A percentile compares a stretch with the other conserved stretches of the same genome.
Evolutionary conservation across 1,139 yeast species (phyloP).

Genomic region (Suhomyces yuchorum): DNA sequence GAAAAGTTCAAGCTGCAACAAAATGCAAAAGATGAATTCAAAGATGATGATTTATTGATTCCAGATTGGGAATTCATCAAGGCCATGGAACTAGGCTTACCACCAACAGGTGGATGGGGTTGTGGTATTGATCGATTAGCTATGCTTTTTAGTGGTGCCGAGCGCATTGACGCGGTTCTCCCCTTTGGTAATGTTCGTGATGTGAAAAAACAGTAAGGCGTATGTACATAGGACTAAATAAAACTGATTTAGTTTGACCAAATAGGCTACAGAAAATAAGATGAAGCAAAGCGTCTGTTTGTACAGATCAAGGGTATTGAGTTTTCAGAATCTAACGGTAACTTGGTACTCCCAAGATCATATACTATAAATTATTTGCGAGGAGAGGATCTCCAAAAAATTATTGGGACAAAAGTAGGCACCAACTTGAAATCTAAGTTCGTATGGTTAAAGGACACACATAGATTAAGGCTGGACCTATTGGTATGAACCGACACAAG

Average conservation of each 20-base stretch:
- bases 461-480: no score
- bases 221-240: background rate
- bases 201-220: conserved; percentile 55
- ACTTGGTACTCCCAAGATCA: background rate
- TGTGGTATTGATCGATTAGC: conserved; percentile 87
- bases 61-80: conserved; percentile 75
- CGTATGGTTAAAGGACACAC: no score
- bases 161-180: conserved; percentile 76
- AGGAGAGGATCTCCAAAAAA: background rate
- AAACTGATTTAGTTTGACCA: background rate
- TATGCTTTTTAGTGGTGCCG: conserved; percentile 69
- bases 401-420: background rate
- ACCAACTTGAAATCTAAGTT: no score
- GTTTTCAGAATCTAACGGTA: background rate
- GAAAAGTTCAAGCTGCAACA: conserved; percentile 63
- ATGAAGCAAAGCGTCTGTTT: background rate
- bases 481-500: no score
- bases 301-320: background rate
- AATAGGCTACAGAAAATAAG: background rate
- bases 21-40: conserved; percentile 42
- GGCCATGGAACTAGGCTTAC: conserved; percentile 88
- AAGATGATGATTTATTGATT: conserved; percentile 64
- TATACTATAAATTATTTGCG: background rate
- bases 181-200: conserved; percentile 81
- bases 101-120: conserved; percentile 99